A percentile compares a stretch with the other conserved stretches of the same genome.
Conservation (phyloP, 73 alveolate species). For the Paramecium biaurelia region DNA sequence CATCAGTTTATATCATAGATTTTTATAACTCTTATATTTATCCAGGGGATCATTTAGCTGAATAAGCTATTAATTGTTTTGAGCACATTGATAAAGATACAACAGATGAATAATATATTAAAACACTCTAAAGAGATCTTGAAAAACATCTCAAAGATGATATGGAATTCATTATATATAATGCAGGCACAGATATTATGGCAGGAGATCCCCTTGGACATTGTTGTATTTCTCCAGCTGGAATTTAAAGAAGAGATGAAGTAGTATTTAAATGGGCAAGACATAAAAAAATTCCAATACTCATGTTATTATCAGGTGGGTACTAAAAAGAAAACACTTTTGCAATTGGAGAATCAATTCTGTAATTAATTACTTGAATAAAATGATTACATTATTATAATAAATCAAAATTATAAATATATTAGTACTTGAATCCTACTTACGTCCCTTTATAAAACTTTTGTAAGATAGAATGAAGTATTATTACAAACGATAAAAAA, state of each 20-base stretch:
- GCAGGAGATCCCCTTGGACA: conserved; percentile 80
- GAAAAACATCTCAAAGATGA: neutral
- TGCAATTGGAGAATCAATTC: conserved; percentile 65
- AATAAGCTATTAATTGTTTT: conserved; percentile 64
- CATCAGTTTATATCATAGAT: conserved; percentile 72
- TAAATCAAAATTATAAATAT: too few species aligned
- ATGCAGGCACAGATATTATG: conserved; percentile 93
- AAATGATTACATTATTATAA: neutral
- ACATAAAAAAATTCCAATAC: conserved; percentile 68
- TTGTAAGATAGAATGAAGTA: too few species aligned
- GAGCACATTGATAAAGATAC: conserved; percentile 51
- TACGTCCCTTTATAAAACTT: too few species aligned
- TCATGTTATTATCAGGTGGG: conserved; percentile 89
- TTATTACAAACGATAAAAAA: too few species aligned
- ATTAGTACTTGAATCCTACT: too few species aligned
- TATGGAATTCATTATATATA: conserved; percentile 72
- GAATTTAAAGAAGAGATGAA: conserved; percentile 79
- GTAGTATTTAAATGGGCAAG: conserved; percentile 65
- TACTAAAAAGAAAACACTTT: conserved; percentile 78
- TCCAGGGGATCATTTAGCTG: conserved; percentile 82
- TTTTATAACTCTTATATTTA: conserved; percentile 76
- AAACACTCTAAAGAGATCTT: conserved; percentile 63
- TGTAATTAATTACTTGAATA: neutral
- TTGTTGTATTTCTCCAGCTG: conserved; percentile 63
- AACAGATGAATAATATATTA: conserved; percentile 66